Evolutionary conservation across 257 asterid genomes (phyloP).

Genomic region (Linderniella brevidens): DNA sequence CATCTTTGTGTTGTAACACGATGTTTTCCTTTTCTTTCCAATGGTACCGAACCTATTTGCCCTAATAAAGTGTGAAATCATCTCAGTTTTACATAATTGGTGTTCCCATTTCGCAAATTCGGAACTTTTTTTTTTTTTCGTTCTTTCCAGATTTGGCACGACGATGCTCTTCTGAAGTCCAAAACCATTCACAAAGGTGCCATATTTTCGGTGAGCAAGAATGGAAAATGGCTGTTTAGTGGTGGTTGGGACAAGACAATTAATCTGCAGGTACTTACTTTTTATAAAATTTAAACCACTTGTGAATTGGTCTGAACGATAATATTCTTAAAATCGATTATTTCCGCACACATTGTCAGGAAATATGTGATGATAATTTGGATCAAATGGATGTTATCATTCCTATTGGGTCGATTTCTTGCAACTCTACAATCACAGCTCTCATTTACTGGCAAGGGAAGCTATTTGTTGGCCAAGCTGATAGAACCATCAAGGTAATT

Average conservation of each 20-base stretch:
- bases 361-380: constrained; percentile 31
- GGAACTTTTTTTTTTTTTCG: background rate
- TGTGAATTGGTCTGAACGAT: background rate
- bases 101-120: too few relatives aligned
- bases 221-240: constrained; percentile 50
- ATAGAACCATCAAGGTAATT: constrained; percentile 44
- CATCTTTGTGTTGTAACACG: background rate
- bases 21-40: constrained; percentile 1
- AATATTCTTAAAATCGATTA: background rate
- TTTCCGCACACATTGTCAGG: constrained; percentile 18
- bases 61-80: too few relatives aligned
- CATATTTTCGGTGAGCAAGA: constrained; percentile 41
- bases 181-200: constrained; percentile 43
- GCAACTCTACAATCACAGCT: constrained; percentile 43
- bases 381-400: constrained; percentile 21
- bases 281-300: background rate
- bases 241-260: constrained; percentile 83
- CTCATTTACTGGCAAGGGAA: constrained; percentile 53
- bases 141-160: constrained; percentile 46
- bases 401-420: constrained; percentile 32
- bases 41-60: constrained; percentile 1
- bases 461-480: constrained; percentile 61
- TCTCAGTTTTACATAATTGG: too few relatives aligned
- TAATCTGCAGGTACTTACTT: constrained; percentile 41
- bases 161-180: constrained; percentile 39